Evolutionary conservation across 768 basidiomycete genomes (phyloP).

Genomic region (Kwoniella dendrophila): DNA sequence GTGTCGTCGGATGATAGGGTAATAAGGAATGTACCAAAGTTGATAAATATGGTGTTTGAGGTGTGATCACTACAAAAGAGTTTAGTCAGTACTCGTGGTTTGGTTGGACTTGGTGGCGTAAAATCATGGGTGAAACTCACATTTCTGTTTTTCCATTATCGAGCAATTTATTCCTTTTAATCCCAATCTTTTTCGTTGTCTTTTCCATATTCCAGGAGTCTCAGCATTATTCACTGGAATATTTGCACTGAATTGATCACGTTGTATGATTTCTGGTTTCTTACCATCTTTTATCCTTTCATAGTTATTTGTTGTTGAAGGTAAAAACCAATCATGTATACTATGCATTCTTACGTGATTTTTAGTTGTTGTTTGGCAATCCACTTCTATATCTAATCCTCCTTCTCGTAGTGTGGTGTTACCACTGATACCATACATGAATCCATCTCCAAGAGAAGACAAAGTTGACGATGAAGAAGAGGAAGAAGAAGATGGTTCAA

Average conservation of each 20-base stretch:
- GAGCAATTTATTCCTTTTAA: not conserved
- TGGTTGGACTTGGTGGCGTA: not conserved
- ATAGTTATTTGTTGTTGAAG: constrained; percentile 15
- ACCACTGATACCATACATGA: no score
- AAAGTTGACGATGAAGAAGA: constrained; percentile 5
- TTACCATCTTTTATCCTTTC: constrained; percentile 18
- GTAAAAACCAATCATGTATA: constrained; percentile 28
- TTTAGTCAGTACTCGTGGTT: not conserved
- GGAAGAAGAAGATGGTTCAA: constrained; percentile 1
- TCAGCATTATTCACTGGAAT: not conserved
- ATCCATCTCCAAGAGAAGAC: not conserved
- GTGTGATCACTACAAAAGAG: constrained; percentile 7
- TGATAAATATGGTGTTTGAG: constrained; percentile 20
- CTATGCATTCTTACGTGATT: constrained; percentile 21
- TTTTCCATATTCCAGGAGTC: constrained; percentile 11
- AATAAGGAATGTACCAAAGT: constrained; percentile 32
- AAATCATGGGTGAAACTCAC: not conserved
- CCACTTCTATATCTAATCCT: not conserved
- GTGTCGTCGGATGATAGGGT: constrained; percentile 26
- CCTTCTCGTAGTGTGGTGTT: no score
- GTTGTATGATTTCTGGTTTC: not conserved
- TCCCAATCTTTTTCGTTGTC: constrained; percentile 19
- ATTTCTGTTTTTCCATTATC: not conserved
- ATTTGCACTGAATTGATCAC: no score
- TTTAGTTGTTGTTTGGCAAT: not conserved